A percentile compares a stretch with the other conserved stretches of the same genome.
phyloP scores from a whole-genome alignment of 495 filamentous ascomycete species.

The Friedmanniomyces simplex region DNA sequence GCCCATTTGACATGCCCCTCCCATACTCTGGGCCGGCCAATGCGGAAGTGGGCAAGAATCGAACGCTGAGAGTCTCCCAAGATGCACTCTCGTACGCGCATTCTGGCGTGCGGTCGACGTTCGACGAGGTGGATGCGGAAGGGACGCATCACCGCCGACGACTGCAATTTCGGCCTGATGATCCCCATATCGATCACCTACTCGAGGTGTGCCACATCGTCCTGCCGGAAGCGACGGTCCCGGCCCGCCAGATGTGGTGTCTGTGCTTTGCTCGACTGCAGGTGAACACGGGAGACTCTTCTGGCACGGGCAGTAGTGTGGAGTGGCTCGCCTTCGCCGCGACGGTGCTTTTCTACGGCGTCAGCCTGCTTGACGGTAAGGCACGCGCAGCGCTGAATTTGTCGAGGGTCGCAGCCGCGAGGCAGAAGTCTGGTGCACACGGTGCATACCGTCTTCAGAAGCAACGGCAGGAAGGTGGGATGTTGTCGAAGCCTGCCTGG shows the following conservation, averaged over 20 bases:
- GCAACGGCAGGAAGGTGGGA: not conserved
- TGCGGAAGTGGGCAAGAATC: slow-evolving; percentile 11
- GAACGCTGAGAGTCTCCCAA: not conserved
- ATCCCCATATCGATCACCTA: not conserved
- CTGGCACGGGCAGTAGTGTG: not conserved
- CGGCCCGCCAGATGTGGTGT: slow-evolving; percentile 9
- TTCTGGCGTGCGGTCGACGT: not conserved
- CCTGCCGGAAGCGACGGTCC: not conserved
- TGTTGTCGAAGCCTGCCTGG: not conserved
- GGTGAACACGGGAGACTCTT: not conserved
- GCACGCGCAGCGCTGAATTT: slow-evolving; percentile 7
- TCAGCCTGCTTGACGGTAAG: slow-evolving; percentile 4
- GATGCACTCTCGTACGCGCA: not conserved
- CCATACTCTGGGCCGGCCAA: not conserved
- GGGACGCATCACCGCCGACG: slow-evolving; percentile 14
- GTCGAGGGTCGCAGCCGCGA: slow-evolving; percentile 3
- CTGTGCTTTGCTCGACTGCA: slow-evolving; percentile 8
- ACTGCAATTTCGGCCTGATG: slow-evolving; percentile 8
- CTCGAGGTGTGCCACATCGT: slow-evolving; percentile 13
- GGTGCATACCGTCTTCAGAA: not conserved
- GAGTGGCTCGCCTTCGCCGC: slow-evolving; percentile 14
- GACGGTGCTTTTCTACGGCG: not conserved
- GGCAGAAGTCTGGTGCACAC: not conserved
- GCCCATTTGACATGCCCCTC: not conserved
- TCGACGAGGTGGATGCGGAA: slow-evolving; percentile 11